These are phyloP conservation scores for Gracilariopsis chorda DNA, from an alignment of 23 red algal genomes.

Conservation along the genomic window DNA sequence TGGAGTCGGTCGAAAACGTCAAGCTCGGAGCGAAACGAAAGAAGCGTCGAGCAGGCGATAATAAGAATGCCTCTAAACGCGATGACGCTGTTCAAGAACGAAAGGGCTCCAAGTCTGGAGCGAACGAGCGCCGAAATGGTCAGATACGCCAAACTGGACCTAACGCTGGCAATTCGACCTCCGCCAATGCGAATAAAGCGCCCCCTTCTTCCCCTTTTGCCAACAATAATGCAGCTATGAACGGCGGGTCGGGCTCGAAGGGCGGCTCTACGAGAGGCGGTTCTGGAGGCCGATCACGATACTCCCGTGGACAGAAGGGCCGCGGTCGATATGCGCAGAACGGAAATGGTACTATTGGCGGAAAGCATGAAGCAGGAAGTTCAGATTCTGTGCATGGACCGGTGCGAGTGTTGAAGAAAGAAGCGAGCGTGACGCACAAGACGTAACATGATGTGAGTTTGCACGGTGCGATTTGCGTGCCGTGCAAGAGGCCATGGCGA, in stretches of 20 bases:
- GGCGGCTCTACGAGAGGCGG: neutral
- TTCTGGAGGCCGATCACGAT: neutral
- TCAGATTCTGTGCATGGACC: conserved; percentile 18
- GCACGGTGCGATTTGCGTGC: neutral
- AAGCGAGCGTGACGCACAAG: conserved; percentile 44
- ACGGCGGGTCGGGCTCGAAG: neutral
- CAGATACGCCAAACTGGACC: neutral
- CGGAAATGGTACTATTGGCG: neutral
- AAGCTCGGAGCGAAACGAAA: neutral
- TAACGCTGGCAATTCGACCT: neutral
- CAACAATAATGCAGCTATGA: neutral
- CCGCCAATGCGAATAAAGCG: neutral
- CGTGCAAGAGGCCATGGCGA: neutral
- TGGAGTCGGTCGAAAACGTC: neutral
- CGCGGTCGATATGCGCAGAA: neutral
- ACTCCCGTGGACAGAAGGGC: conserved; percentile 4
- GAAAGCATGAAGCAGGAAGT: neutral
- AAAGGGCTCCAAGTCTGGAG: neutral
- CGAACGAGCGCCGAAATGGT: neutral
- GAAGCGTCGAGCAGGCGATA: conserved; percentile 14
- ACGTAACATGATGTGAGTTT: conserved; percentile 34
- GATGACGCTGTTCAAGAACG: neutral
- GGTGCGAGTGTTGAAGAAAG: conserved; percentile 42
- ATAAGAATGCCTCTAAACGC: neutral
- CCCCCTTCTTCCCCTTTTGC: neutral